Conservation (phyloP, 176 grass and related monocot genomes). For the Oryza coarctata region DNA sequence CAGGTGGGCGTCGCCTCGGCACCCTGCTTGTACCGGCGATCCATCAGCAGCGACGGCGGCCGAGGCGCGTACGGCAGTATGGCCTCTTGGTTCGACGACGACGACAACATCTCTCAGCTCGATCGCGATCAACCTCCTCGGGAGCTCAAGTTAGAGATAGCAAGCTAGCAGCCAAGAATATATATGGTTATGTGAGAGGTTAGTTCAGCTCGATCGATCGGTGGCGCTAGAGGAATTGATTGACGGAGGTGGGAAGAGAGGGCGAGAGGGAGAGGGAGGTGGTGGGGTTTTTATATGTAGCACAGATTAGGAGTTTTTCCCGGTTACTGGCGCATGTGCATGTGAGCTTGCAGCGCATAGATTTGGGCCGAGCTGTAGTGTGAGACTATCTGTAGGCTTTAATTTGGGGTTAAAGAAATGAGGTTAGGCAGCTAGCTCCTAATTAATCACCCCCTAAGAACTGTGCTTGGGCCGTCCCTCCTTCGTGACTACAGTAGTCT, state of each 20-base stretch:
- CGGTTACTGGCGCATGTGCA: constrained; percentile 60
- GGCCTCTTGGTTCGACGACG: constrained; percentile 52
- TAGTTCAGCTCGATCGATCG: neutral
- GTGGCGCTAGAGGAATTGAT: neutral
- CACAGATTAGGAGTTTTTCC: neutral
- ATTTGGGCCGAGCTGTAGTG: constrained; percentile 38
- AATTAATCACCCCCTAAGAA: constrained; percentile 36
- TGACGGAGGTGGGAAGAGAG: neutral
- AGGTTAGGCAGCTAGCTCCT: constrained; percentile 32
- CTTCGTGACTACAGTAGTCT: constrained; percentile 27
- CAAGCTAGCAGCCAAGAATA: constrained; percentile 1
- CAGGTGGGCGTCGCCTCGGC: constrained; percentile 66
- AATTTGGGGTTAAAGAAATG: constrained; percentile 37
- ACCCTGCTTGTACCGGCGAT: constrained; percentile 64
- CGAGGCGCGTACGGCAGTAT: constrained; percentile 61
- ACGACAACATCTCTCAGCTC: constrained; percentile 51
- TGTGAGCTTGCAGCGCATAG: constrained; percentile 49
- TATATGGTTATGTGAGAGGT: constrained; percentile 40
- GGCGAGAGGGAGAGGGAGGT: constrained; percentile 11
- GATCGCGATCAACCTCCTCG: neutral
- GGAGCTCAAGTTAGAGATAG: neutral
- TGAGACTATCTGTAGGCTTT: constrained; percentile 11
- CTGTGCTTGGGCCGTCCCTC: constrained; percentile 39
- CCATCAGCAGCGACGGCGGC: constrained; percentile 43
- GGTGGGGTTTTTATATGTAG: constrained; percentile 48